Base-by-base conservation (phyloP, 441 rosid genomes). In the Sinapis alba region DNA sequence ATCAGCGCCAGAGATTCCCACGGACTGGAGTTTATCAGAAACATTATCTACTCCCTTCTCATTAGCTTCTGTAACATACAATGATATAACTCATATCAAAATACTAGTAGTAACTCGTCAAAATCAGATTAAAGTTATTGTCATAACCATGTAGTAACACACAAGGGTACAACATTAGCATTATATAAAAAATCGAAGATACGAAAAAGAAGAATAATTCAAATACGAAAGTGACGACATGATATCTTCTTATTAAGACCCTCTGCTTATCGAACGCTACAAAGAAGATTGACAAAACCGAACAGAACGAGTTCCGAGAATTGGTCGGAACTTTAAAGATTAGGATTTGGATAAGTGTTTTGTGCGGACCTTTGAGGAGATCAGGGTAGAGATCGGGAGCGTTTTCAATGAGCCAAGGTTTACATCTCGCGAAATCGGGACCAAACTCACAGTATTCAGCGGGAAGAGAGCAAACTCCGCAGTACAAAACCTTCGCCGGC, bases 401-500 rank as follows among this genome's bases (percentile, higher is more conserved):
- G 89, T 95, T 88, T 28, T 81, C 81, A 69, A 90, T 61, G 79
- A 95, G 82, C 99, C 99, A 95, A 0, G 97, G 98, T 77, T 93
- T 95, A 78, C 99, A 95, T 82, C 87, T 93, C n/a, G 69, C 90
- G 79, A 95, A 91, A 85, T 93, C 91, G 62, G 99, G 90, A 13
- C 97, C 93, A 78, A 91, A 95, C 79, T 88, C 98, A 68, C 96
- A 93, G 83, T 91, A 91, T 84, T 95, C 98, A 0, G 97, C 92
- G 0, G 99, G 99, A 30, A 95, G 86, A 77, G 91, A 86, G 64
- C 99, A 95, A 7, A 83, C 81, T 9, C 82, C 67, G 16, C 99
- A 95, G 77, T 92, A 95, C 61, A 86, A 79, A 56, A 95, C 96
- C 69, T 81, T 84, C 38, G 84, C 93, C 1, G 98, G 88, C 65